phyloP scores from a whole-genome alignment of 345 rosid genomes.

The Gossypium arboreum region DNA sequence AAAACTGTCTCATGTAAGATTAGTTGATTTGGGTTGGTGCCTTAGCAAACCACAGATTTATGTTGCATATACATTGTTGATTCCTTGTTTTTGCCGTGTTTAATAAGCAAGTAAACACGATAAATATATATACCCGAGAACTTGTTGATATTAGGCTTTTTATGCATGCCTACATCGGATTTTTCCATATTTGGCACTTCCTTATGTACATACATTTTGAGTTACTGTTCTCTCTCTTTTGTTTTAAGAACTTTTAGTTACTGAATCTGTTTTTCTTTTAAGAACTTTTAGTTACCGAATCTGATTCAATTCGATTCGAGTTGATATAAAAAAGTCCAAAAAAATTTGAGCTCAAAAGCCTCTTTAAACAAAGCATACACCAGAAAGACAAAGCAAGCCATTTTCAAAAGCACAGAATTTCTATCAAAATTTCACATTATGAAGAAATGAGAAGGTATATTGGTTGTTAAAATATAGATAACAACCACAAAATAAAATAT shows the following conservation, averaged over 20 bases:
- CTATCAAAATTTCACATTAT: no score
- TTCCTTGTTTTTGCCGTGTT: constrained; percentile 13
- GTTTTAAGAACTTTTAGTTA: neutral
- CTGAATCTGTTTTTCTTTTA: neutral
- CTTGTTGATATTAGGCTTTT: constrained; percentile 8
- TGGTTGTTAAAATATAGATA: neutral
- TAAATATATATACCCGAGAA: constrained; percentile 4
- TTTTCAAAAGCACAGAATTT: no score
- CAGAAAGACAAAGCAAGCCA: no score
- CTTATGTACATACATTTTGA: constrained; percentile 13
- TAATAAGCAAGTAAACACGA: constrained; percentile 21
- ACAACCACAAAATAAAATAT: neutral
- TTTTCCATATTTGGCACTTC: neutral
- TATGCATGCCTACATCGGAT: constrained; percentile 4
- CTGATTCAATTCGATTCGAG: neutral
- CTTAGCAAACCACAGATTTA: constrained; percentile 9
- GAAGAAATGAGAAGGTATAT: neutral
- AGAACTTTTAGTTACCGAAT: neutral
- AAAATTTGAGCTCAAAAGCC: no score
- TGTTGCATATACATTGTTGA: constrained; percentile 3
- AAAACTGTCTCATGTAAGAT: constrained; percentile 10
- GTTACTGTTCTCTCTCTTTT: neutral
- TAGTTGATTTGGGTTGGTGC: constrained; percentile 15
- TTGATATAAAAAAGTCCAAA: no score
- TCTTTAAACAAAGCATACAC: no score